Conservation (phyloP, 257 asterid species). For the Petrea volubilis region DNA sequence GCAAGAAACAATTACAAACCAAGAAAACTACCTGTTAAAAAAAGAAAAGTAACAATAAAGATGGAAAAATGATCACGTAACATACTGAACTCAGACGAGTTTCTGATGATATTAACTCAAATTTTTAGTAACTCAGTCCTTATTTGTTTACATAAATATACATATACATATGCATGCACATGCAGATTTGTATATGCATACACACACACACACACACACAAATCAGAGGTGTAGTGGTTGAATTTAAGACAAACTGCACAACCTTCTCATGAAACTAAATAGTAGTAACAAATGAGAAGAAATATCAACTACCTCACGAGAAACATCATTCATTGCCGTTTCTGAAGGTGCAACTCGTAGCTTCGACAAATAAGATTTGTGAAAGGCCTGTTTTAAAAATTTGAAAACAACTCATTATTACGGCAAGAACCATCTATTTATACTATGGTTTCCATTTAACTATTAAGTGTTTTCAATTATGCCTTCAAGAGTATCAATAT, state of each 20-base stretch:
- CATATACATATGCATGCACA: background rate
- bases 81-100: background rate
- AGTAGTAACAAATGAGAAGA: background rate
- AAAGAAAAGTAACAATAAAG: background rate
- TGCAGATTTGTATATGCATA: background rate
- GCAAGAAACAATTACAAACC: background rate
- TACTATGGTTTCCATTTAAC: background rate
- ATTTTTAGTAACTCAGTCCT: background rate
- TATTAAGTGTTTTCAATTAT: background rate
- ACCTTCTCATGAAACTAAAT: too few relatives aligned
- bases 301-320: constrained; percentile 76
- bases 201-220: too few relatives aligned
- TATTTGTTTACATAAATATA: background rate
- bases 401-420: constrained; percentile 20
- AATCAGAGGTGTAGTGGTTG: too few relatives aligned
- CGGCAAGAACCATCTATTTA: constrained; percentile 1
- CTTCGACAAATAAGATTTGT: constrained; percentile 92
- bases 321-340: constrained; percentile 98
- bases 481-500: constrained; percentile 9
- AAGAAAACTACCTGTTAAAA: background rate
- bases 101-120: background rate
- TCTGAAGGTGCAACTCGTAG: constrained; percentile 95
- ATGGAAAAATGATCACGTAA: background rate
- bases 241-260: too few relatives aligned
- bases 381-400: constrained; percentile 74